Evolutionary conservation across 176 grass and related monocot genomes (phyloP), one percentile per base, ranked within the genome.

Genomic region (Avena eriantha): DNA sequence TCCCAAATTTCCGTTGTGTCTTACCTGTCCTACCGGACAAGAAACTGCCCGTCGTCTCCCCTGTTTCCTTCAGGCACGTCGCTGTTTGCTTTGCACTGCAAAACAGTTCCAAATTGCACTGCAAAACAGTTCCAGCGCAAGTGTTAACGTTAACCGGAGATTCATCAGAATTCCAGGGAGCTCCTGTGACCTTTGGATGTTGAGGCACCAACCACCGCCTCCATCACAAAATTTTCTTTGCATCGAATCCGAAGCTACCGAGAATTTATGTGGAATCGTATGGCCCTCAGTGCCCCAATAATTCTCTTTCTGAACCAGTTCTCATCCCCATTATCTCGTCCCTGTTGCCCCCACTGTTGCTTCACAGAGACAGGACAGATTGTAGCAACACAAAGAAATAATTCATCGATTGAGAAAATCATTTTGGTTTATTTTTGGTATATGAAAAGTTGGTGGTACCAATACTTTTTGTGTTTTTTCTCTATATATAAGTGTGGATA

Each of bases 401-500:
- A 34, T 56, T 43, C 12, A 5, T 8, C 19, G 63, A 80, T 34
- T 80, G 39, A 77, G 16, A 4, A 31, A 21, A 85, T 50, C 4
- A 5, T 45, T 73, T 83, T 81, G 1, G 21, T 67, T 81, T 81
- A 21, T 48, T 66, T 21, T 29, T 29, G 29, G 29, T 63, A 65
- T 7, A 45, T 41, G n/a, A 8, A 70, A 34, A 46, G 31, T 14
- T 33, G 41, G 2, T 69, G 59, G 45, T 24, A 5, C 14, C 21
- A 34, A 64, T 69, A 9, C 35, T 18, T 41, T 24, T 22, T 47
- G 15, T 39, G 12, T 41, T 41, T 5, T 41, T 41, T 41, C 5
- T 69, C 59, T 33, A 77, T 90, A 80, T 88, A 91, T 91, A 88
- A 69, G 59, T 15, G 53, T 36, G n/a, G 61, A 46, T 56, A 79